These are phyloP conservation scores for Rubroboletus satanas DNA, from an alignment of 768 basidiomycete species.

Conservation along the genomic window DNA sequence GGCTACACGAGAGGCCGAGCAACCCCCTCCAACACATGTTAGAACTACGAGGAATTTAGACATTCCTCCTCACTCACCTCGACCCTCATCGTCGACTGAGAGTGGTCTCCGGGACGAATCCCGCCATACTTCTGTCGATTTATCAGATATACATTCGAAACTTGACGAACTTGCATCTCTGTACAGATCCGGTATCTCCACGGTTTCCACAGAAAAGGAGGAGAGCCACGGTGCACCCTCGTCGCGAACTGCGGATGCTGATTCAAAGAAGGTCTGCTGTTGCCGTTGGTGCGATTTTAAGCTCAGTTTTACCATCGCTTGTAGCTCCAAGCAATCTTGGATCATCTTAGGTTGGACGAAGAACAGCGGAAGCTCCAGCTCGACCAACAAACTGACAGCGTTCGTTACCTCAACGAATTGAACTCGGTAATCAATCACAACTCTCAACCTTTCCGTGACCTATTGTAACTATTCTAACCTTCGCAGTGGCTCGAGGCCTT, in stretches of 20 bases:
- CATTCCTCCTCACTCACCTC: conserved; percentile 6
- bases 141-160: conserved; percentile 34
- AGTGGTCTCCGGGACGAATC: neutral
- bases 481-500: conserved; percentile 79
- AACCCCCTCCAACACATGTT: neutral
- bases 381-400: conserved; percentile 71
- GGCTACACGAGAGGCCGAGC: conserved; percentile 6
- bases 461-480: neutral
- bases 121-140: conserved; percentile 10
- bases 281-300: neutral
- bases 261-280: conserved; percentile 21
- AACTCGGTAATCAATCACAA: conserved; percentile 46
- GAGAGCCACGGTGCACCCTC: neutral
- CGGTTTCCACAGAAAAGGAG: neutral
- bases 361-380: conserved; percentile 45
- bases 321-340: conserved; percentile 44
- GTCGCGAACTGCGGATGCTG: neutral
- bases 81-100: neutral
- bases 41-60: conserved; percentile 15
- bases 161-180: conserved; percentile 36
- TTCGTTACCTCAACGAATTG: conserved; percentile 74
- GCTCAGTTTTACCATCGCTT: neutral
- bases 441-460: neutral
- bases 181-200: conserved; percentile 5
- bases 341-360: conserved; percentile 45